Evolutionary conservation across 2,329 filamentous ascomycete species (phyloP), one percentile per base, ranked within the genome.

Genomic region (Pseudopithomyces chartarum): DNA sequence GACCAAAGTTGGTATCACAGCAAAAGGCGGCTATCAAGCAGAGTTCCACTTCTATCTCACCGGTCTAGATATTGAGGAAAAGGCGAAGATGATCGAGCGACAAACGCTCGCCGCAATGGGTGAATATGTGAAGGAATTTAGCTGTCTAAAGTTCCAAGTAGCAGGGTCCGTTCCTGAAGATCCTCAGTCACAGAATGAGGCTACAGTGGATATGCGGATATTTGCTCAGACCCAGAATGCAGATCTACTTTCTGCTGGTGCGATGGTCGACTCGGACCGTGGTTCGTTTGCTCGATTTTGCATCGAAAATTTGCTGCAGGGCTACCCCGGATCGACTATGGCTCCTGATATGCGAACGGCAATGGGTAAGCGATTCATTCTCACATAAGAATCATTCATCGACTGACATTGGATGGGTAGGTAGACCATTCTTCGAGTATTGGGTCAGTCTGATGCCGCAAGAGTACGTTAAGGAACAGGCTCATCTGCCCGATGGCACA

Each of bases 41-140:
- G 79, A 81, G 56, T 72, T 76, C n/a, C 78, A 78, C 13, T 80
- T 75, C 45, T 78, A 76, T 50, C 72, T 80, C 22, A 74, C 73
- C 19, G 80, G 80, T 0, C 70, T 81, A 3, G 79, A 81, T 51
- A 74, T 80, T 6, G 64, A 67, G 12, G 76, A 77, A 33, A 82
- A 82, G 57, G 77, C 76, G 2, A 64, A 71, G 12, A 76, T 80
- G 73, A 72, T 79, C 55, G 78, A 80, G 40, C 52, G 56, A 15
- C 68, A 70, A 51, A 69, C 64, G 10, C 65, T 69, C 1, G 57
- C 70, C 3, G 68, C 70, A 1, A 72, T 79, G 51, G 69, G 70
- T 20, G 74, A 78, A 33, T 70, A 70, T 59, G 66, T 68, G 34
- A 63, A 74, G 54, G 70, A 73, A 17, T 77, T 78, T 62, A 68